Base-by-base conservation (phyloP, 805 yeast genomes). In the Lachancea mirantina region DNA sequence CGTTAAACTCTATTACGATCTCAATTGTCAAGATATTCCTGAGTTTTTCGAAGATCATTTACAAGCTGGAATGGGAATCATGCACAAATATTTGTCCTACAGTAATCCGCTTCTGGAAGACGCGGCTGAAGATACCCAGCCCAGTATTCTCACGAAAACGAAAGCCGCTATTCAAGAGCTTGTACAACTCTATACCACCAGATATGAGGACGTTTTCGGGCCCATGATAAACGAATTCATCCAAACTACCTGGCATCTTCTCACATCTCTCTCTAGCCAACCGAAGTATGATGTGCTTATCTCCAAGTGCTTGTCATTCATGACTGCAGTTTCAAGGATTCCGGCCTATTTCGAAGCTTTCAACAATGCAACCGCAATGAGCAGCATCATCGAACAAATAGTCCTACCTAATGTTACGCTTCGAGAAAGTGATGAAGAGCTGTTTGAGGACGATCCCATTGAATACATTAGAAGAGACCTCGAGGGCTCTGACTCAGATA, bases 11-110 rank as follows among this genome's bases (percentile, higher is more conserved):
- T 94, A 84, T 59, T 85, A 77, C 54, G 99, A 92, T 56, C 74
- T 92, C 50, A 92, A 92, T 57, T 89, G 96, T 60, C 98, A 94
- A 62, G 99, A 92, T 60, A 80, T 92, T 34, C 98, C 99, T 1
- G 98, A 88, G 59, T 92, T 89, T 53, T 92, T 92, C 55, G 99
- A 94, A 61, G 97, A 92, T 60, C 73, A 92, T 55, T 62, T 92
- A 57, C 63, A 68, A 24, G 64, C 61, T 11, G 87, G 94, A 34
- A 84, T 94, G 92, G 67, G 67, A 4, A 72, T 88, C 18, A 66
- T 88, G 45, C 94, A 85, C 55, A 83, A 82, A 59, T 89, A 88
- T 55, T 65, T 92, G 37, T 61, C 68, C 24, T 84, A 76, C 51
- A 52, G 64, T 10, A 76, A 77, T 37, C 63, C 70, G 0, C 42